Base-by-base conservation (phyloP, 805 yeast species). In the Maudiozyma serrabonitensis region DNA sequence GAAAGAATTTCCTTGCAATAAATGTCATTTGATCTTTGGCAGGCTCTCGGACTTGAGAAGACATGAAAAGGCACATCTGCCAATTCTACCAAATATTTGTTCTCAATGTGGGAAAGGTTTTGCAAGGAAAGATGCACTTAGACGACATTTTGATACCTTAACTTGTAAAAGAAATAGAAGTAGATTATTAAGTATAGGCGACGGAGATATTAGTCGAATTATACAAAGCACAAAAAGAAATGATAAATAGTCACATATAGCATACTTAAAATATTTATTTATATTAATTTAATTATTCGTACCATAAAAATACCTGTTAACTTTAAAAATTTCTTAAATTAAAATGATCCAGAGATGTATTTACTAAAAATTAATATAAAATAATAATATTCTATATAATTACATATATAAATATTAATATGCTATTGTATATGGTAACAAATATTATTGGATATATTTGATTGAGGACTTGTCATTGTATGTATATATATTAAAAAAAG, bases 61-160 rank as follows among this genome's bases (percentile, higher is more conserved):
- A 48, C 91, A 84, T 61, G 85, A 81, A 57, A 80, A 83, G 59
- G 85, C 81, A 39, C 93, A 85, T 66, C 67, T 84, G 43, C 54
- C 80, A 28, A 77, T 82, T 4, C 77, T 86, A 6, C 90, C 91
- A 1, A 83, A 85, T 61, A 78, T 84, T 47, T 85, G 93, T 64
- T 77, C 80, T 3, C 66, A 73, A 28, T 85, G 93, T 69, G 87
- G 86, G 32, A 85, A 84, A 60, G 89, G 91, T 0, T 85, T 85
- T 72, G 90, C 91, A 1, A 69, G 93, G 46, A 84, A 83, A 57
- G 93, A 85, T 67, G 91, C 91, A 0, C 69, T 85, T 56, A 85
- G 84, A 61, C 70, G 93, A 56, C 91, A 85, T 63, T 71, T 72
- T 50, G 84, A 83, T 45, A 85, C 93, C 0, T 68, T 82, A 48